Conservation (phyloP, 345 rosid genomes). For the Atalantia buxifolia region DNA sequence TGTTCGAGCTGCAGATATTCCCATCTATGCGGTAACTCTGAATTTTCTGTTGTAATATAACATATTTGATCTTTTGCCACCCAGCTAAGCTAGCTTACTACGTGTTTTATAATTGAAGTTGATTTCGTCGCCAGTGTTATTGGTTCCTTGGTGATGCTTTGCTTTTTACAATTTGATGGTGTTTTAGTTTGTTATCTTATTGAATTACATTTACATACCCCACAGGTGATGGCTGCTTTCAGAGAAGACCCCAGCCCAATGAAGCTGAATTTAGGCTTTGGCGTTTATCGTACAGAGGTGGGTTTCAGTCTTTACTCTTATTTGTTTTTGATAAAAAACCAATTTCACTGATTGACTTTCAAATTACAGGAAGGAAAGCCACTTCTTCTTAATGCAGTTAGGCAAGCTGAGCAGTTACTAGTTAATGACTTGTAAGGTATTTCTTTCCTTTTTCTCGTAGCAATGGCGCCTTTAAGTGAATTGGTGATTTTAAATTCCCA, state of each 20-base stretch:
- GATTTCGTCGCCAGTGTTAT: not conserved
- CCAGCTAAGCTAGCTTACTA: too few species aligned
- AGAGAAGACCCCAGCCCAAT: slow-evolving; percentile 52
- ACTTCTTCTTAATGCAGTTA: slow-evolving; percentile 64
- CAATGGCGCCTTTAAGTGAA: slow-evolving; percentile 8
- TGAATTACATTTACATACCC: not conserved
- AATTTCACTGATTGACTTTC: slow-evolving; percentile 32
- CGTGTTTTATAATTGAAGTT: too few species aligned
- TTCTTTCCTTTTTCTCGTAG: not conserved
- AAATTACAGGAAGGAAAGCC: slow-evolving; percentile 71
- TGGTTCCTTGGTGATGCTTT: not conserved
- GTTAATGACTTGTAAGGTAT: slow-evolving; percentile 51
- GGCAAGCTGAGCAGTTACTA: slow-evolving; percentile 70
- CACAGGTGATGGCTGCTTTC: slow-evolving; percentile 48
- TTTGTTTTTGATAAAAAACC: not conserved
- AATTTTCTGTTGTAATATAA: not conserved
- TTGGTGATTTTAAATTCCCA: slow-evolving; percentile 3
- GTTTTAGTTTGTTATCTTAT: not conserved
- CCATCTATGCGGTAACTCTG: slow-evolving; percentile 34
- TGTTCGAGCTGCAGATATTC: slow-evolving; percentile 39
- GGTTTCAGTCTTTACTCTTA: not conserved
- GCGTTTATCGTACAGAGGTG: slow-evolving; percentile 69
- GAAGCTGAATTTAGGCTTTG: slow-evolving; percentile 61
- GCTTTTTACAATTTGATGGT: not conserved
- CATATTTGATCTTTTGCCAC: too few species aligned